Percentiles rank a stretch among this genome's conserved stretches.
Evolutionary conservation across 306 rosid genomes (phyloP).

Genomic region (Begonia masoniana): DNA sequence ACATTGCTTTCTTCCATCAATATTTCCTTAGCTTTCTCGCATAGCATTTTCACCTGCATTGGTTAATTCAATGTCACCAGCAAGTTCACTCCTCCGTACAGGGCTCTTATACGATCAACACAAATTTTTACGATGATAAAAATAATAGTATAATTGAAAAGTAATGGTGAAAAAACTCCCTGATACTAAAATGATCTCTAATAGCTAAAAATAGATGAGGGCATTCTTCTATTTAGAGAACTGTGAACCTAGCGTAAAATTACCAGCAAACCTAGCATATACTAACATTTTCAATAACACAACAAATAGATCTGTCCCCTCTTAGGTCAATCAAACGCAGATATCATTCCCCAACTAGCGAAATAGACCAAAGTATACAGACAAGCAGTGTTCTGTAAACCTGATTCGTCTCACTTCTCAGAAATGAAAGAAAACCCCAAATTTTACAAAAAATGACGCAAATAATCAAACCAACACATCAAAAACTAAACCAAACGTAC

Average conservation of each 20-base stretch:
- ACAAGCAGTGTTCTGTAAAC: background rate
- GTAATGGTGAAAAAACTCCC: too few relatives aligned
- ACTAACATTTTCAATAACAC: background rate
- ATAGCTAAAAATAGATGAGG: too few relatives aligned
- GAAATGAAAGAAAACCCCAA: constrained; percentile 5
- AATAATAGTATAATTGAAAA: background rate
- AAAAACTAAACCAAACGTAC: constrained; percentile 15
- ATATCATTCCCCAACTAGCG: background rate
- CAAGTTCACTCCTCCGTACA: background rate
- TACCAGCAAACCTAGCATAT: background rate
- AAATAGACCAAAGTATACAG: background rate
- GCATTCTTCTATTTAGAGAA: background rate
- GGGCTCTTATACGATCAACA: too few relatives aligned
- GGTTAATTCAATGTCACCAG: constrained; percentile 3
- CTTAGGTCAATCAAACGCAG: background rate
- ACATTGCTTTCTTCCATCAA: constrained; percentile 97
- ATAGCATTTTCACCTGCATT: constrained; percentile 61
- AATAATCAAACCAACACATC: background rate
- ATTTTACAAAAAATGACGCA: background rate
- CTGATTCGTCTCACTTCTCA: background rate
- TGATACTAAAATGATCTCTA: too few relatives aligned
- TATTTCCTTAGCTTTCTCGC: constrained; percentile 92
- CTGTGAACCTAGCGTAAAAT: background rate
- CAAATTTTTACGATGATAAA: background rate
- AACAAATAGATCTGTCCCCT: background rate